Conservation (phyloP, 305 asterid genomes). For the Fraxinus albicans region DNA sequence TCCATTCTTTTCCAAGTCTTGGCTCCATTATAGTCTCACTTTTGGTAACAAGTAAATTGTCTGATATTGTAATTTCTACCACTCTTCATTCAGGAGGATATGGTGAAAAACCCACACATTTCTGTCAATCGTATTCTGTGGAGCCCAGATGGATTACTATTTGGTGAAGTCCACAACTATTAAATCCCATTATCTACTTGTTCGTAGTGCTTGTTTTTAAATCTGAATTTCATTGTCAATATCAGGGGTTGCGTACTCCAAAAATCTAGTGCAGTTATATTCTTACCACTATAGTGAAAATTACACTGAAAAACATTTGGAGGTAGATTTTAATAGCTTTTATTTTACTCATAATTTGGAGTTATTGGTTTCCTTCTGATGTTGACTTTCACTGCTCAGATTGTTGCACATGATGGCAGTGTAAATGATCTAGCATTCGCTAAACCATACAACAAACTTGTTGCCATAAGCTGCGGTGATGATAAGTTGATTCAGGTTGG, state of each 20-base stretch:
- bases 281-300: constrained; percentile 28
- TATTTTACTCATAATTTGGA: background rate
- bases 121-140: constrained; percentile 55
- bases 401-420: constrained; percentile 64
- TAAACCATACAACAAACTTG: constrained; percentile 34
- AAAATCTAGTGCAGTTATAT: constrained; percentile 41
- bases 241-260: constrained; percentile 62
- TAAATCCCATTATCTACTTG: background rate
- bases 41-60: constrained; percentile 4
- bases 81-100: constrained; percentile 37
- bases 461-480: constrained; percentile 66
- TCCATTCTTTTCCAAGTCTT: constrained; percentile 7
- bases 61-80: constrained; percentile 9
- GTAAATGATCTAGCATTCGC: constrained; percentile 70
- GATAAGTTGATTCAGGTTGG: constrained; percentile 60
- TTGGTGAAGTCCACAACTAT: constrained; percentile 45
- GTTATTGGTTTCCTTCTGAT: constrained; percentile 8
- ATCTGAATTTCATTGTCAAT: constrained; percentile 8
- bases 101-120: constrained; percentile 28
- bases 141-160: constrained; percentile 56
- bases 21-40: background rate
- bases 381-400: constrained; percentile 31
- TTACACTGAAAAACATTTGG: constrained; percentile 35
- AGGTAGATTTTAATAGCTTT: constrained; percentile 37
- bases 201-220: background rate